phyloP scores from a whole-genome alignment of 768 basidiomycete species.

The Harrya chromipes region DNA sequence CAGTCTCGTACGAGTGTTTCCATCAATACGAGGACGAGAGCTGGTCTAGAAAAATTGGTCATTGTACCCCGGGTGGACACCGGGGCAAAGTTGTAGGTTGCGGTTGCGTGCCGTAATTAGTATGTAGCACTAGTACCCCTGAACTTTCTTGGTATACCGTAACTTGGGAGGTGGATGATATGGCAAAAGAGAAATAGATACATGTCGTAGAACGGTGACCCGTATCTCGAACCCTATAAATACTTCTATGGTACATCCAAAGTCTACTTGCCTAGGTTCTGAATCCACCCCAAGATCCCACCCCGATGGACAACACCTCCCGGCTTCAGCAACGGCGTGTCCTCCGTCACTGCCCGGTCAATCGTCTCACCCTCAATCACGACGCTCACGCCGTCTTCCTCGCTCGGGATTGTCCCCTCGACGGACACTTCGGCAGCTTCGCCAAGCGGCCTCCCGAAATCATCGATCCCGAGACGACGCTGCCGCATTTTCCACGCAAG shows the following conservation, averaged over 20 bases:
- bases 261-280: constrained; percentile 14
- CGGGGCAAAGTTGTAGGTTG: constrained; percentile 20
- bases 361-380: constrained; percentile 19
- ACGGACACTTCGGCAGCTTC: background rate
- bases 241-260: background rate
- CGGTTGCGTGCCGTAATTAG: too few species aligned
- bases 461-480: constrained; percentile 70
- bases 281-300: constrained; percentile 25
- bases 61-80: background rate
- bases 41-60: constrained; percentile 39
- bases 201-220: too few species aligned
- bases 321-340: constrained; percentile 24
- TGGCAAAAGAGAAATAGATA: too few species aligned
- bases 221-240: too few species aligned
- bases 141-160: too few species aligned
- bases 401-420: background rate
- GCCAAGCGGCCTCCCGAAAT: constrained; percentile 70
- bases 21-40: constrained; percentile 42
- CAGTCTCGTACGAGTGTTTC: constrained; percentile 51
- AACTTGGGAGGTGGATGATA: too few species aligned
- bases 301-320: constrained; percentile 17
- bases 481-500: constrained; percentile 83
- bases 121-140: too few species aligned
- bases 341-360: constrained; percentile 11
- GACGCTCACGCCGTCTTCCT: constrained; percentile 14